Conservation (phyloP, 345 rosid genomes). For the Acer saccharum region DNA sequence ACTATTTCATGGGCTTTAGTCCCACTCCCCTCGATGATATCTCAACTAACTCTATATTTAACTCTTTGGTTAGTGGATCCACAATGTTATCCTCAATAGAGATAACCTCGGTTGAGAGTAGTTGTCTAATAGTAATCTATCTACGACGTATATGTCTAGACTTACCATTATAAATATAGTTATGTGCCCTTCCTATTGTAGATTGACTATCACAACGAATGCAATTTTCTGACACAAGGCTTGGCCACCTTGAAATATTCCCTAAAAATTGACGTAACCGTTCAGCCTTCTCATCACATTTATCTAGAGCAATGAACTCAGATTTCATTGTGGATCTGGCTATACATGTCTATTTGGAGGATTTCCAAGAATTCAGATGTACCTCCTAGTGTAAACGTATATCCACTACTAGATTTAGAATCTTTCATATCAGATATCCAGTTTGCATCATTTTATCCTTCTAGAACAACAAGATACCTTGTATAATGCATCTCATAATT, state of each 20-base stretch:
- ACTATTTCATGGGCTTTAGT: neutral
- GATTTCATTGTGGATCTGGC: neutral
- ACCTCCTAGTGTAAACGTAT: neutral
- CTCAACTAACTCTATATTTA: neutral
- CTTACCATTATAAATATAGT: neutral
- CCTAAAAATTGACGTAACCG: neutral
- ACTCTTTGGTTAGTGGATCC: neutral
- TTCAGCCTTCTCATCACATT: neutral
- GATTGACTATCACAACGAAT: neutral
- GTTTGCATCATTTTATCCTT: neutral
- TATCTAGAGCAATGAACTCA: neutral
- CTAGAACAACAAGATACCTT: neutral
- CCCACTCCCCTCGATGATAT: neutral
- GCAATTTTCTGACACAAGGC: neutral
- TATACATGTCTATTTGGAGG: neutral
- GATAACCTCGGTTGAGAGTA: neutral
- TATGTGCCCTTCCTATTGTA: too few relatives aligned
- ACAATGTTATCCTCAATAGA: neutral
- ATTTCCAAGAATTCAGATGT: neutral
- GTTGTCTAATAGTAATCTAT: neutral
- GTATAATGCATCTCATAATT: neutral
- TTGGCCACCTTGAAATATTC: neutral
- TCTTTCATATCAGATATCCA: too few relatives aligned
- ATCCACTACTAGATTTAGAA: neutral
- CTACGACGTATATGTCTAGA: neutral